Evolutionary conservation across 108 stramenopile species (phyloP), one percentile per base, ranked within the genome.

Genomic region (Thalassiosira profunda): DNA sequence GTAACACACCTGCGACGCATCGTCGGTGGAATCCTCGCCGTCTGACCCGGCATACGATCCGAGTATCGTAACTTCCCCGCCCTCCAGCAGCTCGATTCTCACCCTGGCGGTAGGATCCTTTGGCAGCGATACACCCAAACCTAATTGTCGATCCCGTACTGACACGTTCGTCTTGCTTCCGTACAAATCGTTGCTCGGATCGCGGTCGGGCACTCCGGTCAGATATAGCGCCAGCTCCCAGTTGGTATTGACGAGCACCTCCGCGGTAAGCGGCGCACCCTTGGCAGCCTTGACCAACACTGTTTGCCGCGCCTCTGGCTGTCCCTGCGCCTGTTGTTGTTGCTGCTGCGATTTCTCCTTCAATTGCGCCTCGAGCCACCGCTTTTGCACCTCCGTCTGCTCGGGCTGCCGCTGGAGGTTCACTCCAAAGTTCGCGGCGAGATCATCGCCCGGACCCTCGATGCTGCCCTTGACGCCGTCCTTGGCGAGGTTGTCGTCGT

Each of bases 101-200:
- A 88, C 53, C 15, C 23, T 83, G 9, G 67, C 73, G 1, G 86
- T 88, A 1, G 90, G 84, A 23, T 77, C 71, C 4, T 47, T 35
- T n/a, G 93, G 93, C n/a, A 78, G 29, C 14, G 60, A 41, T 2
- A 82, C 56, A n/a, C 75, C 76, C 41, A 84, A 41, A 6, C 93
- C 93, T 20, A 83, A 61, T 18, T 69, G 40, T 23, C 68, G 33
- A 61, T 89, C 87, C 23, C 93, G 82, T 14, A 67, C 41, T 0
- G 88, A 85, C 45, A 91, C 90, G 51, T 89, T 90, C 20, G 85
- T 82, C 37, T 72, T 74, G 42, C 68, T 67, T 9, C 81, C 93
- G 56, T 85, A 94, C 63, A 94, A 53, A 63, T 91, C 86, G 28
- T 86, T 90, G 29, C 71, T 74, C 4, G 93, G 93, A 61, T 94